A percentile compares a stretch with the other conserved stretches of the same genome.
phyloP scores from a whole-genome alignment of 1,139 yeast genomes.

The Schwanniomyces etchellsii region DNA sequence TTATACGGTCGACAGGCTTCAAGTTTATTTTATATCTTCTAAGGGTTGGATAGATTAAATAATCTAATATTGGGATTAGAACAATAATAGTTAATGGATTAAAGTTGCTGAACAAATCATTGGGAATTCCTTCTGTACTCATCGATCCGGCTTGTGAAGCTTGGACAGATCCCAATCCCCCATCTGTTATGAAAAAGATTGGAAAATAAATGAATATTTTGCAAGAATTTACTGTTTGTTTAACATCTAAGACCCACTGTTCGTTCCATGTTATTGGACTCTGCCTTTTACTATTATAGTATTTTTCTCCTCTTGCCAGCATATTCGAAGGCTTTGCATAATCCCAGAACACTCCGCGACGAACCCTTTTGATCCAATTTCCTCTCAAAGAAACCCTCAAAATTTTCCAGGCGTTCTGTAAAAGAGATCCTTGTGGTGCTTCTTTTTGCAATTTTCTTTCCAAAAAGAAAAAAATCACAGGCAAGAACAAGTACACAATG shows the following conservation, averaged over 20 bases:
- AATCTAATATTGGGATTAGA: constrained; percentile 59
- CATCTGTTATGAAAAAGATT: constrained; percentile 55
- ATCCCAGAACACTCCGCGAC: constrained; percentile 42
- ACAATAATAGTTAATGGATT: constrained; percentile 64
- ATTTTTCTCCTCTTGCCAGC: constrained; percentile 41
- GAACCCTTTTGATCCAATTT: constrained; percentile 28
- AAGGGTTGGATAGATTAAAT: constrained; percentile 52
- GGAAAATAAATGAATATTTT: constrained; percentile 59
- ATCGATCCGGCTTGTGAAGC: constrained; percentile 63
- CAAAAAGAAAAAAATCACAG: constrained; percentile 36
- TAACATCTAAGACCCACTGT: constrained; percentile 59
- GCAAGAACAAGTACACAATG: constrained; percentile 42
- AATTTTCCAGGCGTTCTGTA: constrained; percentile 39
- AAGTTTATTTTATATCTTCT: constrained; percentile 40
- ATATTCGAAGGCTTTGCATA: constrained; percentile 49
- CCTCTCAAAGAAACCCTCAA: constrained; percentile 30
- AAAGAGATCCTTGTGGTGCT: constrained; percentile 44
- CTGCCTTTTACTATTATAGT: constrained; percentile 20
- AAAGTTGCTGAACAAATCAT: constrained; percentile 62
- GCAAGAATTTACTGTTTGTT: constrained; percentile 54
- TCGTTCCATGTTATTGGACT: constrained; percentile 41
- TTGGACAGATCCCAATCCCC: constrained; percentile 51
- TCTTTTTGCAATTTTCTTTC: constrained; percentile 31
- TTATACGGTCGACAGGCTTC: constrained; percentile 31
- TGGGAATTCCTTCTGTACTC: constrained; percentile 65